Base-by-base conservation (phyloP, 1,284 basidiomycete genomes). In the Irpex sp. region DNA sequence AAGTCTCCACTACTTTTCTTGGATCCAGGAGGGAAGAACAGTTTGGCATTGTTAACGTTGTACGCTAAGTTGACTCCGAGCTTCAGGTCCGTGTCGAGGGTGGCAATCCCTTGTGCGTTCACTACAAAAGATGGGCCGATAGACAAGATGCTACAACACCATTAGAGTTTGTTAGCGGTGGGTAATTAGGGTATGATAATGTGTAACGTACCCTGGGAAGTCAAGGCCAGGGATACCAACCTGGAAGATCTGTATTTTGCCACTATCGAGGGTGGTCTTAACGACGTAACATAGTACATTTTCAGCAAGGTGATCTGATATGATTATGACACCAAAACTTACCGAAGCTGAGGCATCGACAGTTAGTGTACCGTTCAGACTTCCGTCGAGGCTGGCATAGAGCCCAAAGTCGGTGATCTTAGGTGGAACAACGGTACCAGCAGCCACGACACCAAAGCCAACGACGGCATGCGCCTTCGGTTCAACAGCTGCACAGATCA, bases 341-440 rank as follows among this genome's bases (percentile, higher is more conserved):
- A 78, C 76, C 48, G 75, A 70, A 13, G 75, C 74, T 49, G 71
- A 73, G 7, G 75, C 78, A 9, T 62, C 66, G 62, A 82, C 65
- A 13, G 71, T 72, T 40, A 81, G 65, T 5, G 69, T 72, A 3
- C 76, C 77, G 38, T 73, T 66, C 17, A 79, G 59, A 26, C 55
- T 15, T 15, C 38, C 60, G 34, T 59, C 57, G 63, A 65, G 58
- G 71, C 75, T 66, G 59, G 70, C 73, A 57, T 74, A 72, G 5
- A 77, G 55, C 26, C 67, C 75, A 60, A 81, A 75, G 4, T 76
- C 68, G 3, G 62, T 62, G 49, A 81, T 34, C 7, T 71, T 64
- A 15, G 81, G 81, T 0, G 82, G 82, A 3, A 83, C 58, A 26
- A 84, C 62, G 1, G 75, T 78, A 2, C 83, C 83, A 3, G 71